Evolutionary conservation across 2,329 filamentous ascomycete species (phyloP).

Genomic region (Fusarium sp.): DNA sequence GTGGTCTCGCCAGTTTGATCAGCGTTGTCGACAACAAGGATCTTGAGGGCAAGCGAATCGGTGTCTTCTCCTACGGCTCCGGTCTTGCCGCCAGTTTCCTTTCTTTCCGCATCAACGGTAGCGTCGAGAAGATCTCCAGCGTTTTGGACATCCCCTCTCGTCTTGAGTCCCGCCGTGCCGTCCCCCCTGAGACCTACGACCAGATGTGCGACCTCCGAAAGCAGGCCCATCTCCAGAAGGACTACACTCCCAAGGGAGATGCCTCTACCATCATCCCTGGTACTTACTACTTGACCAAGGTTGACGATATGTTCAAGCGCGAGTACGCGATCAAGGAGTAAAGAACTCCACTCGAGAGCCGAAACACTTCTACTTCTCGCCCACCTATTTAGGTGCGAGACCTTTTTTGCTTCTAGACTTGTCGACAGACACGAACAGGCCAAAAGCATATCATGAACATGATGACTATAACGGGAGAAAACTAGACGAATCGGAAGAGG

Average conservation of each 20-base stretch:
- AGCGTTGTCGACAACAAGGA: slow-evolving; percentile 71
- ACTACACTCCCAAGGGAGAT: slow-evolving; percentile 77
- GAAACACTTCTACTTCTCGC: slow-evolving; percentile 35
- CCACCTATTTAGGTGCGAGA: slow-evolving; percentile 23
- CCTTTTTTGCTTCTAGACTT: slow-evolving; percentile 30
- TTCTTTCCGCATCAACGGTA: slow-evolving; percentile 78
- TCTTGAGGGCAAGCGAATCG: slow-evolving; percentile 78
- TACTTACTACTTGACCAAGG: slow-evolving; percentile 82
- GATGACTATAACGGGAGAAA: slow-evolving; percentile 38
- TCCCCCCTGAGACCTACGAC: slow-evolving; percentile 80
- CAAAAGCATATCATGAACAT: slow-evolving; percentile 40
- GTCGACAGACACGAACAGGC: slow-evolving; percentile 20
- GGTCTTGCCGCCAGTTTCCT: slow-evolving; percentile 79
- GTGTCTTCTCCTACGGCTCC: slow-evolving; percentile 83
- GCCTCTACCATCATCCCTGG: slow-evolving; percentile 73
- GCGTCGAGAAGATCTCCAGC: slow-evolving; percentile 75
- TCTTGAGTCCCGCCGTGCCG: slow-evolving; percentile 72
- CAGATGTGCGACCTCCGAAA: slow-evolving; percentile 85
- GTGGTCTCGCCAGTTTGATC: slow-evolving; percentile 78
- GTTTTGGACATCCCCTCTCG: slow-evolving; percentile 76
- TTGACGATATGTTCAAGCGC: slow-evolving; percentile 89
- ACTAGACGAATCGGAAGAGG: slow-evolving; percentile 47
- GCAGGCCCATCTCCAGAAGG: slow-evolving; percentile 85
- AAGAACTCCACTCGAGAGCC: slow-evolving; percentile 20
- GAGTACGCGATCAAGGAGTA: slow-evolving; percentile 82